A percentile compares a stretch with the other conserved stretches of the same genome.
Evolutionary conservation across 2,329 filamentous ascomycete genomes (phyloP).

Genomic region (Aspergillus awamori): DNA sequence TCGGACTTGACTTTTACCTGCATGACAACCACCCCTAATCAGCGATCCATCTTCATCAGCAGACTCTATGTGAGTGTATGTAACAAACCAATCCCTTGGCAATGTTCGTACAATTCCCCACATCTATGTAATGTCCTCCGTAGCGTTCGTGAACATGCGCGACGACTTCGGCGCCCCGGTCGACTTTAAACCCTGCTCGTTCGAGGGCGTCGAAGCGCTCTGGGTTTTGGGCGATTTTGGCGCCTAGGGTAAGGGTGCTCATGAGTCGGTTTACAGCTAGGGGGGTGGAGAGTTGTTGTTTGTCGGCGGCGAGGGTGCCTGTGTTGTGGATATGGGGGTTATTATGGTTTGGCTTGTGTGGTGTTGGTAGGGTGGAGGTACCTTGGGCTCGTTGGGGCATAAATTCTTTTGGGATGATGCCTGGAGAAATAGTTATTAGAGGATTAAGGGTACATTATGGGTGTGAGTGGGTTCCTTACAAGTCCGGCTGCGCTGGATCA

Average conservation of each 20-base stretch:
- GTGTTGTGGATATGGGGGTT: constrained; percentile 20
- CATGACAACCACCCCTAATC: background rate
- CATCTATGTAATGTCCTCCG: constrained; percentile 54
- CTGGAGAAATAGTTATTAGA: background rate
- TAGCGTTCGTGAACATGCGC: constrained; percentile 46
- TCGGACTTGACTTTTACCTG: constrained; percentile 48
- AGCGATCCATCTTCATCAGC: background rate
- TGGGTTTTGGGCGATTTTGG: constrained; percentile 36
- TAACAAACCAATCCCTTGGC: background rate
- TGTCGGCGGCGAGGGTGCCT: constrained; percentile 34
- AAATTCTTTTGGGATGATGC: background rate
- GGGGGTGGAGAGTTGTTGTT: background rate
- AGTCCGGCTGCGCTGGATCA: constrained; percentile 51
- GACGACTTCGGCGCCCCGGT: constrained; percentile 42
- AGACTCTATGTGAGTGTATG: background rate
- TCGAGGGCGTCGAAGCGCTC: constrained; percentile 47
- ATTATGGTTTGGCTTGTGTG: no score
- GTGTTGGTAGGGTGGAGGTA: background rate
- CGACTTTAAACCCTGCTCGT: constrained; percentile 46
- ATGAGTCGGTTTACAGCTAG: background rate
- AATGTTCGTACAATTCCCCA: constrained; percentile 49
- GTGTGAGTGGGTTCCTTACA: background rate
- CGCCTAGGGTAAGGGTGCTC: constrained; percentile 20
- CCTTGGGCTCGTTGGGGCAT: background rate
- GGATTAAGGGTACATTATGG: background rate